Evolutionary conservation across 352 stramenopile genomes (phyloP).

Genomic region (Pythium dissimile): DNA sequence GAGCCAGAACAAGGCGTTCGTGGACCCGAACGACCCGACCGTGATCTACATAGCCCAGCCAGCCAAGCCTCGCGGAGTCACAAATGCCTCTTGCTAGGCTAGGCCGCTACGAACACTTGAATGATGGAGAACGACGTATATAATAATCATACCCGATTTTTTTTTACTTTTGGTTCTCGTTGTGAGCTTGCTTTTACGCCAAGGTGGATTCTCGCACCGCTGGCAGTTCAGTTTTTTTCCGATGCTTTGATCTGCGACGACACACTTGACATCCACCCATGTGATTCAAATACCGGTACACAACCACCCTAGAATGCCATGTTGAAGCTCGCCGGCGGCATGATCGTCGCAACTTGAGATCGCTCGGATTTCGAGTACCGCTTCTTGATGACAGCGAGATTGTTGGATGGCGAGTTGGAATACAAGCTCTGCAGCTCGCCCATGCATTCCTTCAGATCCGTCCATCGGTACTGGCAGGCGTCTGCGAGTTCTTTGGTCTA

Average conservation of each 20-base stretch:
- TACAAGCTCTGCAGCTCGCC: constrained; percentile 76
- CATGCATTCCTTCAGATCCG: constrained; percentile 82
- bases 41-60: constrained; percentile 83
- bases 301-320: constrained; percentile 64
- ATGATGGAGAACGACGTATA: constrained; percentile 21
- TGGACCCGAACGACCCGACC: constrained; percentile 84
- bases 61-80: constrained; percentile 26
- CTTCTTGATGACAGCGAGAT: constrained; percentile 86
- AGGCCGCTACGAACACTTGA: neutral
- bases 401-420: constrained; percentile 76
- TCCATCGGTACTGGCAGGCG: constrained; percentile 73
- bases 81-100: constrained; percentile 9
- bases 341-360: constrained; percentile 69
- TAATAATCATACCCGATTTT: constrained; percentile 26
- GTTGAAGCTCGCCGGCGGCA: constrained; percentile 72
- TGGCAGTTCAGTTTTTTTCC: too few species aligned
- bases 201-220: too few species aligned
- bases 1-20: constrained; percentile 80
- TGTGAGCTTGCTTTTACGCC: neutral
- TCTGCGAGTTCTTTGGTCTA: constrained; percentile 83
- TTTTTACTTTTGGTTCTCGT: constrained; percentile 6
- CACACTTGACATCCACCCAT: neutral
- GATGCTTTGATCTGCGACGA: too few species aligned
- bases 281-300: constrained; percentile 7
- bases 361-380: constrained; percentile 84